Evolutionary conservation across 208 protist species (phyloP).

Genomic region (Trypanosoma mega): DNA sequence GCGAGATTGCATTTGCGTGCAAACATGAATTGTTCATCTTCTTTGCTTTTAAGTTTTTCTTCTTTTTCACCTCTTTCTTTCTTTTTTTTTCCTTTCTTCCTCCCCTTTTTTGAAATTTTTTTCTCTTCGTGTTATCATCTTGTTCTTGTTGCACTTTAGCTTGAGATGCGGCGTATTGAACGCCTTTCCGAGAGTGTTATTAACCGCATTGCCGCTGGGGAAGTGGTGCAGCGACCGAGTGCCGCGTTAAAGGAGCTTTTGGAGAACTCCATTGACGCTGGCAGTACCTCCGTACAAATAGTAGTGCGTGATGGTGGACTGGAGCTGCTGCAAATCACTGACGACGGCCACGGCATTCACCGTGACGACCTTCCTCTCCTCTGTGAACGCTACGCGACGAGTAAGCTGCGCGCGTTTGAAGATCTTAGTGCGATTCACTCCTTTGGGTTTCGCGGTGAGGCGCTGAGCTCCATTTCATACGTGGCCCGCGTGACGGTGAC

Average conservation of each 20-base stretch:
- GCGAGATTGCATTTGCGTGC: background rate
- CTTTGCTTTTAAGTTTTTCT: slow-evolving; percentile 7
- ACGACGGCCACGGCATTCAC: slow-evolving; percentile 97
- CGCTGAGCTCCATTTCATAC: slow-evolving; percentile 86
- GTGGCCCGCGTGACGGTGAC: slow-evolving; percentile 75
- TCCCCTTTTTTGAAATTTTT: slow-evolving; percentile 7
- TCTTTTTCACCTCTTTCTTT: slow-evolving; percentile 15
- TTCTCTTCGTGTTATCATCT: background rate
- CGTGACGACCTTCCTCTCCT: slow-evolving; percentile 95
- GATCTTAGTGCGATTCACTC: slow-evolving; percentile 83
- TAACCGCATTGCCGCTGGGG: slow-evolving; percentile 98
- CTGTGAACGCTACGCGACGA: slow-evolving; percentile 98
- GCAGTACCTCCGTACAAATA: slow-evolving; percentile 88
- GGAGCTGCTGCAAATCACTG: slow-evolving; percentile 95
- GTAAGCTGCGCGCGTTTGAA: slow-evolving; percentile 88
- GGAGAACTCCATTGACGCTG: slow-evolving; percentile 98
- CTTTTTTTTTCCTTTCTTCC: slow-evolving; percentile 24
- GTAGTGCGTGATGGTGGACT: slow-evolving; percentile 92
- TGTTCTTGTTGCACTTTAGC: background rate
- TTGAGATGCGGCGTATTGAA: slow-evolving; percentile 71
- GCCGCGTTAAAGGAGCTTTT: slow-evolving; percentile 98
- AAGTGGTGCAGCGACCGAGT: slow-evolving; percentile 97
- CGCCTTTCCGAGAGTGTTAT: slow-evolving; percentile 92
- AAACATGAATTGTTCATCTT: background rate
- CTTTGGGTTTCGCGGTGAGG: slow-evolving; percentile 94